phyloP scores from a whole-genome alignment of 306 rosid genomes.

The Castanea mollissima region DNA sequence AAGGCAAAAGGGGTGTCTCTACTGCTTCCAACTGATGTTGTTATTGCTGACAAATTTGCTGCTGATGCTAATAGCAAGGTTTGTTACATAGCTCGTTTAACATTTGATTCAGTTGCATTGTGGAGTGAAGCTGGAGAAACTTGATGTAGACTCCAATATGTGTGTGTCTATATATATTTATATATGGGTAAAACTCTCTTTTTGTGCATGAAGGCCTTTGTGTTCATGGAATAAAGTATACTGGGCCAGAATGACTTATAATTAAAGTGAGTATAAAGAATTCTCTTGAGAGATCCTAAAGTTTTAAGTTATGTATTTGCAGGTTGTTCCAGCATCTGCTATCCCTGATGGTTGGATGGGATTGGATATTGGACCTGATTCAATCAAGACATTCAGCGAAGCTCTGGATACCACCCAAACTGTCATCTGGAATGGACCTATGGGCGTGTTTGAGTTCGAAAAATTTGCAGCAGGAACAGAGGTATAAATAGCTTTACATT shows the following conservation, averaged over 20 bases:
- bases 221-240: not conserved
- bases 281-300: not conserved
- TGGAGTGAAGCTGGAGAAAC: not conserved
- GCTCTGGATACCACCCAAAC: slow-evolving; percentile 74
- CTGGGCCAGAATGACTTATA: not conserved
- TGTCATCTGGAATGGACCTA: slow-evolving; percentile 94
- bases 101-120: not conserved
- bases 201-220: not conserved
- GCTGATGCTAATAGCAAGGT: slow-evolving; percentile 92
- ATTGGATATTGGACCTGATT: slow-evolving; percentile 93
- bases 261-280: too few relatives aligned
- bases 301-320: slow-evolving; percentile 20
- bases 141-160: not conserved
- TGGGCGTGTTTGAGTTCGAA: slow-evolving; percentile 95
- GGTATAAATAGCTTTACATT: slow-evolving; percentile 37
- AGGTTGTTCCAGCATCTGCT: slow-evolving; percentile 76
- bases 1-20: slow-evolving; percentile 82
- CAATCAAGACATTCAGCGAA: slow-evolving; percentile 68
- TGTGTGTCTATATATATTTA: not conserved
- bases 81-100: not conserved
- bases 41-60: slow-evolving; percentile 85
- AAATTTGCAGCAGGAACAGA: slow-evolving; percentile 89
- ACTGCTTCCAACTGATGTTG: slow-evolving; percentile 88
- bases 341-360: slow-evolving; percentile 99
- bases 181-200: not conserved